Evolutionary conservation across 768 basidiomycete genomes (phyloP).

Genomic region (Pleurotus eryngii): DNA sequence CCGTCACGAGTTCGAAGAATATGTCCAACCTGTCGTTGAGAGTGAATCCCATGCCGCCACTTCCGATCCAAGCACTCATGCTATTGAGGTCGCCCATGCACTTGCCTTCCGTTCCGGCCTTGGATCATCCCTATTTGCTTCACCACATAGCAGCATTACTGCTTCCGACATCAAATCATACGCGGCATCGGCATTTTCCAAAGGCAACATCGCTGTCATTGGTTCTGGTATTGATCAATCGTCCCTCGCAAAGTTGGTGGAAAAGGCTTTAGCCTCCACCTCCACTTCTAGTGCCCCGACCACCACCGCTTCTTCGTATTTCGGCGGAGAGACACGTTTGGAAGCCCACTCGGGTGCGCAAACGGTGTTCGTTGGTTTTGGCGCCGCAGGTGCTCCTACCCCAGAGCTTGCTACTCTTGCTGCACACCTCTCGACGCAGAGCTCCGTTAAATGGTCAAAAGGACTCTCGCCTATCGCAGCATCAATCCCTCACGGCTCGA

Average conservation of each 20-base stretch:
- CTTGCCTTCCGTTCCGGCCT: slow-evolving; percentile 95
- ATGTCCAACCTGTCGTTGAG: slow-evolving; percentile 66
- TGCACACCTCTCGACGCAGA: slow-evolving; percentile 73
- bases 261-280: slow-evolving; percentile 54
- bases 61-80: slow-evolving; percentile 59
- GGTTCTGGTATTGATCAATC: slow-evolving; percentile 82
- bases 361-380: slow-evolving; percentile 88
- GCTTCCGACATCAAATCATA: slow-evolving; percentile 70
- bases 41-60: slow-evolving; percentile 64
- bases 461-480: slow-evolving; percentile 68
- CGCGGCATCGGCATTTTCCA: slow-evolving; percentile 69
- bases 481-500: slow-evolving; percentile 53
- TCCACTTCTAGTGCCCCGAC: slow-evolving; percentile 35
- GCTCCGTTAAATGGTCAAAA: slow-evolving; percentile 85
- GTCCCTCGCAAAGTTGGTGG: slow-evolving; percentile 67
- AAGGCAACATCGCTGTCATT: slow-evolving; percentile 80
- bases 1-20: slow-evolving; percentile 74
- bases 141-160: slow-evolving; percentile 55
- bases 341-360: slow-evolving; percentile 57
- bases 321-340: slow-evolving; percentile 87
- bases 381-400: slow-evolving; percentile 59
- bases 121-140: slow-evolving; percentile 84
- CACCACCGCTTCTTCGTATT: slow-evolving; percentile 44
- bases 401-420: slow-evolving; percentile 78
- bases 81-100: slow-evolving; percentile 83